Evolutionary conservation across 2,329 filamentous ascomycete genomes (phyloP).

Genomic region (Xylaria sp.): DNA sequence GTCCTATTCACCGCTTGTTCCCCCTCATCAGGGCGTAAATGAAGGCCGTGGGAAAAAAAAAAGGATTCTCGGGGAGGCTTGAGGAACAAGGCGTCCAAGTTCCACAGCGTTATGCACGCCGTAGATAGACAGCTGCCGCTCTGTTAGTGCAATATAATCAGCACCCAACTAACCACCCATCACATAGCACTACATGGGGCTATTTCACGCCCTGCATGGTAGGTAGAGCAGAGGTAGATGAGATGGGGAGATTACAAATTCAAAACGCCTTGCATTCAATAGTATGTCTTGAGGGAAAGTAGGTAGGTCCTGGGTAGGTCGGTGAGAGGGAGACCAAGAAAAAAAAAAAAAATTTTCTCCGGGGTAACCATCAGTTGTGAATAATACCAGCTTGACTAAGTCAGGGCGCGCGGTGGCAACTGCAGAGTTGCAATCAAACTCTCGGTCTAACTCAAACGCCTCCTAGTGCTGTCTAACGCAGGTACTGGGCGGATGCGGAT

Average conservation of each 20-base stretch:
- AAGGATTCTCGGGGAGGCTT: not conserved
- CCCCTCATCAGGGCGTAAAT: not conserved
- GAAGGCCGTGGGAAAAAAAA: not conserved
- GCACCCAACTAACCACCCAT: not conserved
- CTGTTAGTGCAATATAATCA: constrained; percentile 5
- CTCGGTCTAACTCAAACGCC: not conserved
- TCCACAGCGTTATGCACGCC: constrained; percentile 30
- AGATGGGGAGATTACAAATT: constrained; percentile 12
- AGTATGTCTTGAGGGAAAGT: constrained; percentile 1
- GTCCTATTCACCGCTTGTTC: constrained; percentile 25
- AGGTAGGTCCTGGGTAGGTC: not conserved
- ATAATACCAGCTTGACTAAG: not conserved
- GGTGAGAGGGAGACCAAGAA: no score
- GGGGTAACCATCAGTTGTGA: not conserved
- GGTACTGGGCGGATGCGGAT: not conserved
- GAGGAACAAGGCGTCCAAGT: constrained; percentile 24
- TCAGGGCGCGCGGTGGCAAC: not conserved
- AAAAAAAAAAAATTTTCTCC: not conserved
- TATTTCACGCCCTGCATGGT: constrained; percentile 24
- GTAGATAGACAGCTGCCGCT: constrained; percentile 6
- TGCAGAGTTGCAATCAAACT: not conserved
- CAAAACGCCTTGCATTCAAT: constrained; percentile 17
- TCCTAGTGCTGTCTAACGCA: not conserved
- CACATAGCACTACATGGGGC: constrained; percentile 28
- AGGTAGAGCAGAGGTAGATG: not conserved